Percentiles rank a stretch among this genome's conserved stretches.
Evolutionary conservation across 2,329 filamentous ascomycete species (phyloP).

Genomic region (Eutypa lata): DNA sequence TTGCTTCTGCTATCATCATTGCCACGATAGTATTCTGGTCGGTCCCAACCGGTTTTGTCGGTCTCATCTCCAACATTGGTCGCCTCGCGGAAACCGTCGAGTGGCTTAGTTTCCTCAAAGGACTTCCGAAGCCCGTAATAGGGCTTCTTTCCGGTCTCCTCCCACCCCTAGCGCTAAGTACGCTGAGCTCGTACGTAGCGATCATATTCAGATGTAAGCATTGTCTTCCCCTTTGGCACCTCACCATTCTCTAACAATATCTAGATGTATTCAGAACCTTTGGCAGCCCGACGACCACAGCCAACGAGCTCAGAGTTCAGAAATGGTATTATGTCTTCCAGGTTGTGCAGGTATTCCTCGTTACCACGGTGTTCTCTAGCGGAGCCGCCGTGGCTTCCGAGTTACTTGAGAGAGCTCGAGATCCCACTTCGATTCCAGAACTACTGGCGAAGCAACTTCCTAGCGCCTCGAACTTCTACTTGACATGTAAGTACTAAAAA

Average conservation of each 20-base stretch:
- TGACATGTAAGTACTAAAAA: too few species aligned
- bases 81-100: conserved; percentile 61
- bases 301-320: conserved; percentile 74
- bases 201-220: conserved; percentile 66
- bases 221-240: not conserved
- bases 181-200: conserved; percentile 81
- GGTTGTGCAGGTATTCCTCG: conserved; percentile 79
- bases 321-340: conserved; percentile 79
- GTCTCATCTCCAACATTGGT: conserved; percentile 79
- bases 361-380: conserved; percentile 74
- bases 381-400: conserved; percentile 26
- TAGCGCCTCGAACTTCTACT: conserved; percentile 71
- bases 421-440: conserved; percentile 33
- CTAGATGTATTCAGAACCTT: conserved; percentile 65
- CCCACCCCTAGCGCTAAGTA: conserved; percentile 72
- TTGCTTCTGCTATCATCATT: conserved; percentile 65
- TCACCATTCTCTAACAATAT: not conserved
- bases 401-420: conserved; percentile 19
- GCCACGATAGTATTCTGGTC: conserved; percentile 84
- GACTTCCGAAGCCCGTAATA: conserved; percentile 65
- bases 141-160: conserved; percentile 82
- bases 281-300: conserved; percentile 67
- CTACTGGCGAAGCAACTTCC: conserved; percentile 64
- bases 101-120: conserved; percentile 71
- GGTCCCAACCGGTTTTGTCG: conserved; percentile 72